Evolutionary conservation across 2,329 filamentous ascomycete species (phyloP).

Genomic region (Pseudofabraea citricarpa): DNA sequence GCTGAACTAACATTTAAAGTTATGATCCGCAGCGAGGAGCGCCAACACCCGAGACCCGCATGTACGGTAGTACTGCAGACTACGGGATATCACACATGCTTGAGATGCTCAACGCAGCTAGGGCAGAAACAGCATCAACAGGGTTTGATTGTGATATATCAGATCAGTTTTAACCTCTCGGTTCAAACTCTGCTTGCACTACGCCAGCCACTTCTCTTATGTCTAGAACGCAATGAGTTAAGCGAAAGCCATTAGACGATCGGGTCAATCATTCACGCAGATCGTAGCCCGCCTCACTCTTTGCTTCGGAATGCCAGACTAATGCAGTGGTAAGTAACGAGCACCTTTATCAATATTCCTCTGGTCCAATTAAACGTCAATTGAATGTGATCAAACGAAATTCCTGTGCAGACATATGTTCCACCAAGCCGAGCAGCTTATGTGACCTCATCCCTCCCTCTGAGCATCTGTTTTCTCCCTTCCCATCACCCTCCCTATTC

Average conservation of each 20-base stretch:
- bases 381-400: conserved; percentile 2
- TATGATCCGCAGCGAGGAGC: conserved; percentile 7
- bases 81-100: no score
- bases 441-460: neutral
- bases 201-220: neutral
- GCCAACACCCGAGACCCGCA: no score
- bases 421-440: neutral
- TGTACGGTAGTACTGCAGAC: no score
- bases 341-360: neutral
- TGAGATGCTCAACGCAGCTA: neutral
- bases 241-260: neutral
- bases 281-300: no score
- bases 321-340: conserved; percentile 1
- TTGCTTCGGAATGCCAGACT: conserved; percentile 1
- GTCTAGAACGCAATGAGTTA: neutral
- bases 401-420: neutral
- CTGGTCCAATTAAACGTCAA: conserved; percentile 5
- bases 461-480: neutral
- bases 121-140: neutral
- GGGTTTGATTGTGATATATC: neutral
- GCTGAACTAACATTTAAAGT: conserved; percentile 5
- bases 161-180: no score
- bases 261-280: no score
- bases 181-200: neutral
- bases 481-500: neutral